A percentile compares a stretch with the other conserved stretches of the same genome.
Evolutionary conservation across 306 rosid genomes (phyloP).

Genomic region (Quercus robur): DNA sequence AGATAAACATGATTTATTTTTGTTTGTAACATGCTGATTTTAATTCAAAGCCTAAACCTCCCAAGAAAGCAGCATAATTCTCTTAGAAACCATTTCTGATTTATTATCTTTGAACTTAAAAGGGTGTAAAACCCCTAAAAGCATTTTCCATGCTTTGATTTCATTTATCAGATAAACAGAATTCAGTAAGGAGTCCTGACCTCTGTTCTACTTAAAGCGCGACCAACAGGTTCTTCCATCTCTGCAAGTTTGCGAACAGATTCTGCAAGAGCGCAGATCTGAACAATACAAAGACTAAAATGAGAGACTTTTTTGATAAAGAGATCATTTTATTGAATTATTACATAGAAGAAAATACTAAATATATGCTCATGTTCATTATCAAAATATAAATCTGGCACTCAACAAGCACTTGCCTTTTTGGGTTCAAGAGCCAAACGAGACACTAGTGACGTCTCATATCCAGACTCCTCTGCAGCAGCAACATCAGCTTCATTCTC

Average conservation of each 20-base stretch:
- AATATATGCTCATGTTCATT: background rate
- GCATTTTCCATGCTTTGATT: too few species aligned
- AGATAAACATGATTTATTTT: background rate
- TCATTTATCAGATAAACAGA: background rate
- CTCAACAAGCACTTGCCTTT: conserved; percentile 49
- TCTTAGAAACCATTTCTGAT: too few species aligned
- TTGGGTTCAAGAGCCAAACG: conserved; percentile 72
- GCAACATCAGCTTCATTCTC: conserved; percentile 70
- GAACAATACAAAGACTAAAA: conserved; percentile 14
- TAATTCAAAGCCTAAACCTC: too few species aligned
- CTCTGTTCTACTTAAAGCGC: conserved; percentile 67
- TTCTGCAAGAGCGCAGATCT: conserved; percentile 67
- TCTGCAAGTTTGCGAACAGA: conserved; percentile 76
- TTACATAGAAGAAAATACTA: background rate
- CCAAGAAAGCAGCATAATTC: too few species aligned
- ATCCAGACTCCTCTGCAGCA: conserved; percentile 61
- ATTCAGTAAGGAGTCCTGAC: conserved; percentile 32
- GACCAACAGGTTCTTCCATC: conserved; percentile 86
- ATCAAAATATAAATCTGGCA: background rate
- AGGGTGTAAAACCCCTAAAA: too few species aligned
- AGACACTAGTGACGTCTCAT: conserved; percentile 68
- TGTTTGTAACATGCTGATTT: too few species aligned
- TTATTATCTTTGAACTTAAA: too few species aligned
- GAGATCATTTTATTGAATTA: background rate
- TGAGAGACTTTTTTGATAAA: conserved; percentile 1